Percentiles rank a stretch among this genome's conserved stretches.
phyloP scores from a whole-genome alignment of 306 rosid species.

The Rosa rugosa region DNA sequence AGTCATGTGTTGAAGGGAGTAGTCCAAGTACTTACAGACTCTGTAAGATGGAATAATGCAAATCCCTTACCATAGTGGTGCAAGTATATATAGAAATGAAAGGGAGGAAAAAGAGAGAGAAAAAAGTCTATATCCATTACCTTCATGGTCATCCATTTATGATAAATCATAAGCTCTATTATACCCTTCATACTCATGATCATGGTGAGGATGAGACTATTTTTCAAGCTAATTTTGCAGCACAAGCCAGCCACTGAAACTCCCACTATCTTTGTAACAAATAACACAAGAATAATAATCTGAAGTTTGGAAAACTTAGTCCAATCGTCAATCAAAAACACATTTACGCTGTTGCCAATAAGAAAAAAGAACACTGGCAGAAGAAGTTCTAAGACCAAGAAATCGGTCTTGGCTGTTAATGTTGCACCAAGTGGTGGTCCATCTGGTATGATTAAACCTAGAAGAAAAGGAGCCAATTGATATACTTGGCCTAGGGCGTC shows the following conservation, averaged over 20 bases:
- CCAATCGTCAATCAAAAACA: slow-evolving; percentile 42
- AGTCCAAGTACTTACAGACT: too few relatives aligned
- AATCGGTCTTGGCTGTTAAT: slow-evolving; percentile 49
- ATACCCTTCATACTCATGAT: slow-evolving; percentile 69
- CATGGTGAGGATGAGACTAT: slow-evolving; percentile 58
- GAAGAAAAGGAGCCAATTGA: slow-evolving; percentile 35
- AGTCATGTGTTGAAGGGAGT: too few relatives aligned
- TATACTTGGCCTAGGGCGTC: slow-evolving; percentile 48
- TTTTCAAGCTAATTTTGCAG: slow-evolving; percentile 57
- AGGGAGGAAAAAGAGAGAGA: background rate
- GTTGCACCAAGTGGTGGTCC: slow-evolving; percentile 72
- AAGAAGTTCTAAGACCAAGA: slow-evolving; percentile 44
- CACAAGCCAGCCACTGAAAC: slow-evolving; percentile 53
- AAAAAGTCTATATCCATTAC: slow-evolving; percentile 30
- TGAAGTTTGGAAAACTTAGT: slow-evolving; percentile 37
- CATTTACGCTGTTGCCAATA: slow-evolving; percentile 43
- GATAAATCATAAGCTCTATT: slow-evolving; percentile 47
- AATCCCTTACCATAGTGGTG: too few relatives aligned
- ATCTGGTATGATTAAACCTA: slow-evolving; percentile 65
- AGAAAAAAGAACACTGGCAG: slow-evolving; percentile 40
- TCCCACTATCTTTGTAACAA: slow-evolving; percentile 50
- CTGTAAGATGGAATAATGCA: too few relatives aligned
- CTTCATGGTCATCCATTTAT: slow-evolving; percentile 21
- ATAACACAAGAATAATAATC: slow-evolving; percentile 26
- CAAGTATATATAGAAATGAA: too few relatives aligned